Evolutionary conservation across 1,139 yeast genomes (phyloP), one percentile per base, ranked within the genome.

Genomic region (Groenewaldozyma auringiensis): DNA sequence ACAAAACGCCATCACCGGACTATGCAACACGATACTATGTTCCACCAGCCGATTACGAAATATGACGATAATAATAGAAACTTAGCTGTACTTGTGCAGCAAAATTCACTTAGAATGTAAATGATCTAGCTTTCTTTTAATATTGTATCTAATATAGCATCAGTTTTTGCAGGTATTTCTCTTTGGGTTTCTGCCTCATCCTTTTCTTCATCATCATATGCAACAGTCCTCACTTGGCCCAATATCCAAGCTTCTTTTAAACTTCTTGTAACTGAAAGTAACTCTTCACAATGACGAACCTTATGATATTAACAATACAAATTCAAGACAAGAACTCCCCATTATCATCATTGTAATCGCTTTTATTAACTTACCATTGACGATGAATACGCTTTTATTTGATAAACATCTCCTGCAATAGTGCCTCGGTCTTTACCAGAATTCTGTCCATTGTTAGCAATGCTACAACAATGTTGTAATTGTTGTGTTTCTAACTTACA

Each of bases 221-320:
- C 54, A 4, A 49, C 54, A 3, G 66, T 62, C 38, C 59, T 56
- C n/a, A 66, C 58, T 49, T 66, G 70, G 18, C 72, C 71, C 27
- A 68, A 54, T 17, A 68, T 59, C 72, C 72, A 68, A 9, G 70
- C 68, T 50, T 68, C 72, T 47, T 68, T 68, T 40, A 68, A 51
- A 25, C 63, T 58, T 20, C 72, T 54, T 1, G 71, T 65, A 33
- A 68, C 62, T 47, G 62, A 63, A 39, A 68, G 54, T 47, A 68
- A 50, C 42, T 68, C 72, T 47, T 68, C 72, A 3, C 63, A 63
- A 1, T 69, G 66, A 2, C 67, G 58, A n/a, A 66, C 62, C 56
- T 53, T 20, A 31, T 3, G 13, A n/a, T 22, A 35, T 39, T 14
- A 39, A 27, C 17, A 43, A 16, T 33, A 13, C 4, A 27, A 27